These are phyloP conservation scores for Cercospora brassicicola DNA, from an alignment of 2,329 filamentous ascomycete genomes.

Conservation along the genomic window DNA sequence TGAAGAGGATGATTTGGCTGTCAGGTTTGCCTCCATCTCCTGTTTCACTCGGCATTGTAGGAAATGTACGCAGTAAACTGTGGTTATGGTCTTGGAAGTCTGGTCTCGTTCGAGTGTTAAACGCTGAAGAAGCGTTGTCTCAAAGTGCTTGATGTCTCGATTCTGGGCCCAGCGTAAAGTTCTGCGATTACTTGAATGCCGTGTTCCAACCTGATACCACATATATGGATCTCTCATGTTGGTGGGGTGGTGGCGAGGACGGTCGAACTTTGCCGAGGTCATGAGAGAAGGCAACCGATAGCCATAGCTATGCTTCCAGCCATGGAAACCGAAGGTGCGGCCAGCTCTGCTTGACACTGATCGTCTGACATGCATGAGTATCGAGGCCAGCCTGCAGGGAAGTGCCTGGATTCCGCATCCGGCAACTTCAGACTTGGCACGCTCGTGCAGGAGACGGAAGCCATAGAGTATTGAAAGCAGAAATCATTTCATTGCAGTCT, in stretches of 20 bases:
- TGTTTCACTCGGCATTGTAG: background rate
- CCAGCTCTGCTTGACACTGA: background rate
- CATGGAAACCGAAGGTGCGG: background rate
- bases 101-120: background rate
- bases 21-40: background rate
- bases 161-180: background rate
- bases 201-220: background rate
- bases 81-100: background rate
- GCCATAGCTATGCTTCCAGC: background rate
- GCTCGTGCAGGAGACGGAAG: background rate
- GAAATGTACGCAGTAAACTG: background rate
- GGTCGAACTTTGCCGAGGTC: constrained; percentile 2
- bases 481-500: constrained; percentile 5
- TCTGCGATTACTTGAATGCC: background rate
- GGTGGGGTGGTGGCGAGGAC: background rate
- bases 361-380: background rate
- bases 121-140: background rate
- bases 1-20: constrained; percentile 25
- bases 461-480: background rate
- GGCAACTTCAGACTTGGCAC: background rate
- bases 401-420: background rate
- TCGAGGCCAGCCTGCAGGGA: background rate
- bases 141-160: background rate
- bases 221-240: background rate
- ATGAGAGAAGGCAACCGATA: background rate